Conservation (phyloP, 257 asterid species). For the Scutellaria barbata region DNA sequence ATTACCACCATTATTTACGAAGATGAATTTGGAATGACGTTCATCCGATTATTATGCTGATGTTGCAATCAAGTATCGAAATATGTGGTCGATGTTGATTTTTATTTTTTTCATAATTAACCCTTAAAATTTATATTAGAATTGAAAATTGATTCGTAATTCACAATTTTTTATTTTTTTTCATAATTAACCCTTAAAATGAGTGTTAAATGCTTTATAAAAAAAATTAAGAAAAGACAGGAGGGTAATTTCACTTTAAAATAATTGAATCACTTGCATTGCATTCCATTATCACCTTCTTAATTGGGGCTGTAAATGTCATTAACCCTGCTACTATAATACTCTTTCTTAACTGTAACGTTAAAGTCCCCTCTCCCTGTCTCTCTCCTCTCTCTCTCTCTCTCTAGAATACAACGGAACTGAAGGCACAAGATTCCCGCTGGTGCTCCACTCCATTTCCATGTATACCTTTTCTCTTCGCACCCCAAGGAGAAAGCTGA, state of each 20-base stretch:
- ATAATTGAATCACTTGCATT: no score
- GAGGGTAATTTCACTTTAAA: neutral
- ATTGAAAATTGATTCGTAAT: no score
- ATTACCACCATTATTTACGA: no score
- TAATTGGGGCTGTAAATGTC: constrained; percentile 4
- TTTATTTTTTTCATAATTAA: no score
- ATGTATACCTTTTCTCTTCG: neutral
- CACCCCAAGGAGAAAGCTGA: neutral
- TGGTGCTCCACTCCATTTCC: neutral
- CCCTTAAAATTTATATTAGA: no score
- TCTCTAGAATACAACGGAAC: constrained; percentile 25
- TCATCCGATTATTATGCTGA: no score
- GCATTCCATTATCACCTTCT: neutral
- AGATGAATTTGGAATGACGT: no score
- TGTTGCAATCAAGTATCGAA: no score
- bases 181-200: no score
- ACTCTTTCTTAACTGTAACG: constrained; percentile 2
- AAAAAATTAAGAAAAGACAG: neutral
- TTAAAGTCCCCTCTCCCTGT: neutral
- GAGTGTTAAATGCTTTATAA: no score
- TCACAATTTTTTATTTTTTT: no score
- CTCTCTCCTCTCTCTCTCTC: constrained; percentile 22
- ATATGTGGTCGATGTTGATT: no score
- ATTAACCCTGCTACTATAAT: neutral
- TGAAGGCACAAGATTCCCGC: constrained; percentile 21